Percentiles rank a stretch among this genome's conserved stretches.
Evolutionary conservation across 108 stramenopile genomes (phyloP).

Genomic region (Fragilaria crotonensis): DNA sequence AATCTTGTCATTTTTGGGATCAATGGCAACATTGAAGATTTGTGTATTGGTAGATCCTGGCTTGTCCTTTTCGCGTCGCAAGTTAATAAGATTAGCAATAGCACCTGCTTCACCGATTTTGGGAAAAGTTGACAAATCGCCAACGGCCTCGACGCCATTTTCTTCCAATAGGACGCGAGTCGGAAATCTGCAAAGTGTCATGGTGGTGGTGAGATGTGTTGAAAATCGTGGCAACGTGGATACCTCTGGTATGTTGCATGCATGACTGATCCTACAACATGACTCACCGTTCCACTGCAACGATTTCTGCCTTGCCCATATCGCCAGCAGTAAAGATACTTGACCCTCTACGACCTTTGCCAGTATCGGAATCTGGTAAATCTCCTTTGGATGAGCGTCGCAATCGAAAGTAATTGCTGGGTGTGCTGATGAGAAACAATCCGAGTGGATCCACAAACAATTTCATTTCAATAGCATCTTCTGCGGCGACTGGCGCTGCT

Average conservation of each 20-base stretch:
- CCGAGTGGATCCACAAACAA: slow-evolving; percentile 54
- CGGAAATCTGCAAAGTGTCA: slow-evolving; percentile 39
- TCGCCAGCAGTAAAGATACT: slow-evolving; percentile 83
- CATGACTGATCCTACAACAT: not conserved
- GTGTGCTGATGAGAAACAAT: slow-evolving; percentile 53
- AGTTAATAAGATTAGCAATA: slow-evolving; percentile 54
- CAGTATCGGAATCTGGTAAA: slow-evolving; percentile 75
- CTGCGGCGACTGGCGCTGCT: slow-evolving; percentile 3
- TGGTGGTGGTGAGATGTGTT: not conserved
- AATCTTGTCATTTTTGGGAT: slow-evolving; percentile 55
- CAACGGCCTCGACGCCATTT: slow-evolving; percentile 65
- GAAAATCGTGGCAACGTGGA: not conserved
- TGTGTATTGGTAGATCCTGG: slow-evolving; percentile 30
- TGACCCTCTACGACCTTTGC: slow-evolving; percentile 68
- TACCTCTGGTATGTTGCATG: not conserved
- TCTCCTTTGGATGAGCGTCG: slow-evolving; percentile 74
- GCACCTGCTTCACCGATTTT: slow-evolving; percentile 53
- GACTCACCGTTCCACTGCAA: slow-evolving; percentile 65
- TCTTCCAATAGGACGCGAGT: slow-evolving; percentile 57
- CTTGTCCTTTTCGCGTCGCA: slow-evolving; percentile 72
- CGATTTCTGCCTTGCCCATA: slow-evolving; percentile 77
- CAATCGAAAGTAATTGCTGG: slow-evolving; percentile 57
- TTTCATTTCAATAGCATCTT: slow-evolving; percentile 49
- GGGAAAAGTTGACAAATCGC: slow-evolving; percentile 61
- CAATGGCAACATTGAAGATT: slow-evolving; percentile 25